Percentiles rank a stretch among this genome's conserved stretches.
phyloP scores from a whole-genome alignment of 2,329 filamentous ascomycete species.

The Thyridium curvatum region DNA sequence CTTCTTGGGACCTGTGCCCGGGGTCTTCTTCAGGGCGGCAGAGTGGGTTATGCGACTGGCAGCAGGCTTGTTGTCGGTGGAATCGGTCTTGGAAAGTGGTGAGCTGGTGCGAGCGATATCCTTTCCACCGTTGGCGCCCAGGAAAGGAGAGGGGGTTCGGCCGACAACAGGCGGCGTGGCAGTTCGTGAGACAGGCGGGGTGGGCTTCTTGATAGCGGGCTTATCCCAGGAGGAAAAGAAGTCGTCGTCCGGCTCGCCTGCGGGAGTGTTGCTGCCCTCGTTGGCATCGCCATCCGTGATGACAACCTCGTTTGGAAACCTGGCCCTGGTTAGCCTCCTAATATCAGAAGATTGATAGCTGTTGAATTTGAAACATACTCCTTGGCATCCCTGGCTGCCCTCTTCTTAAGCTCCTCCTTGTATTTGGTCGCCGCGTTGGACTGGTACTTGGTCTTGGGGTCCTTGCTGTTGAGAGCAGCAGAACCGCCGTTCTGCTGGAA shows the following conservation, averaged over 20 bases:
- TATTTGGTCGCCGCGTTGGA: conserved; percentile 93
- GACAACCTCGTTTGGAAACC: conserved; percentile 78
- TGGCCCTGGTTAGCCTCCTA: conserved; percentile 31
- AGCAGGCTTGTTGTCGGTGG: conserved; percentile 50
- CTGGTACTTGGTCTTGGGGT: conserved; percentile 93
- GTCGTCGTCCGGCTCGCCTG: conserved; percentile 77
- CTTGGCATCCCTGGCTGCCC: conserved; percentile 75
- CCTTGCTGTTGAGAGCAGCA: conserved; percentile 91
- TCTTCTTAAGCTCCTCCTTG: conserved; percentile 89
- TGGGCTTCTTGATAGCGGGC: conserved; percentile 91
- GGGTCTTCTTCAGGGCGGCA: conserved; percentile 73
- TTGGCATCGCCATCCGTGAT: conserved; percentile 66
- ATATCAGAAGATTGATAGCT: neutral
- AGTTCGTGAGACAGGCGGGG: conserved; percentile 85
- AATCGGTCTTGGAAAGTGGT: conserved; percentile 62
- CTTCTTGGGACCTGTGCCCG: conserved; percentile 65
- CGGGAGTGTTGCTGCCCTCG: conserved; percentile 68
- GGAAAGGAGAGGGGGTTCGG: conserved; percentile 83
- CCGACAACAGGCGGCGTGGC: conserved; percentile 76
- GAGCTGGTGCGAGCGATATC: conserved; percentile 73
- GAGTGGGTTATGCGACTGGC: conserved; percentile 71
- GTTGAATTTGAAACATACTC: conserved; percentile 52
- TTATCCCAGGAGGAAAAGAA: conserved; percentile 99
- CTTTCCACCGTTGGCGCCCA: conserved; percentile 67
- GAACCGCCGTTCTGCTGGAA: conserved; percentile 96